A percentile compares a stretch with the other conserved stretches of the same genome.
Conservation (phyloP, 2,329 filamentous ascomycete genomes). For the Aspergillus aculeatus region DNA sequence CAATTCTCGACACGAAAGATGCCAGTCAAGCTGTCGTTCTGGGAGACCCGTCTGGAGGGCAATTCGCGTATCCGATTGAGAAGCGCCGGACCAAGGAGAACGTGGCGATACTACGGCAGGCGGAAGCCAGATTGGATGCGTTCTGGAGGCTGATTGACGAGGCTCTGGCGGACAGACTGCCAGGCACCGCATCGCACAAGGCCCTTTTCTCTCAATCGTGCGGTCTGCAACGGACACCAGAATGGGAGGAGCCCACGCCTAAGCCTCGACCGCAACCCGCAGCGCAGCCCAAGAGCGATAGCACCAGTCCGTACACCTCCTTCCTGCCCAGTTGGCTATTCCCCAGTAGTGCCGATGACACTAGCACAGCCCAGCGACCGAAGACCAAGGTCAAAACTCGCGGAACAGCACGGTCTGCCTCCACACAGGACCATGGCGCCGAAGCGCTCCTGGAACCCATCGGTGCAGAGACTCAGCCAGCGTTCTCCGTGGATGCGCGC, state of each 20-base stretch:
- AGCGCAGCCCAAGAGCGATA: neutral
- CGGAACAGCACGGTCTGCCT: neutral
- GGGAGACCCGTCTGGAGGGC: slow-evolving; percentile 33
- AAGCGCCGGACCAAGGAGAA: slow-evolving; percentile 50
- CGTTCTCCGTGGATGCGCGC: slow-evolving; percentile 37
- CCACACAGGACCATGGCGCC: neutral
- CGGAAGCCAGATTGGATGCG: slow-evolving; percentile 50
- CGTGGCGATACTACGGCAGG: slow-evolving; percentile 44
- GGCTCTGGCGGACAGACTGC: slow-evolving; percentile 12
- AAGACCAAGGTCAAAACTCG: slow-evolving; percentile 17
- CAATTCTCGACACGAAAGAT: neutral
- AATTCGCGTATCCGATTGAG: slow-evolving; percentile 51
- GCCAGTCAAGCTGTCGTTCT: slow-evolving; percentile 10
- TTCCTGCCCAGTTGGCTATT: too few species aligned
- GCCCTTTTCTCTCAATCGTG: slow-evolving; percentile 35
- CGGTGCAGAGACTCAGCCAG: slow-evolving; percentile 1
- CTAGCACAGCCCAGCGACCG: neutral
- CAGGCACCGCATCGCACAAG: slow-evolving; percentile 28
- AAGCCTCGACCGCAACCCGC: neutral
- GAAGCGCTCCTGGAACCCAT: neutral
- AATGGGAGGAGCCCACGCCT: slow-evolving; percentile 45
- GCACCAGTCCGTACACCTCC: too few species aligned
- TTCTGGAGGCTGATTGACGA: slow-evolving; percentile 47
- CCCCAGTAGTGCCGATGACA: too few species aligned
- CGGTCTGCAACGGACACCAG: slow-evolving; percentile 48